Evolutionary conservation across 768 basidiomycete genomes (phyloP).

Genomic region (Albatrellus ellisii): DNA sequence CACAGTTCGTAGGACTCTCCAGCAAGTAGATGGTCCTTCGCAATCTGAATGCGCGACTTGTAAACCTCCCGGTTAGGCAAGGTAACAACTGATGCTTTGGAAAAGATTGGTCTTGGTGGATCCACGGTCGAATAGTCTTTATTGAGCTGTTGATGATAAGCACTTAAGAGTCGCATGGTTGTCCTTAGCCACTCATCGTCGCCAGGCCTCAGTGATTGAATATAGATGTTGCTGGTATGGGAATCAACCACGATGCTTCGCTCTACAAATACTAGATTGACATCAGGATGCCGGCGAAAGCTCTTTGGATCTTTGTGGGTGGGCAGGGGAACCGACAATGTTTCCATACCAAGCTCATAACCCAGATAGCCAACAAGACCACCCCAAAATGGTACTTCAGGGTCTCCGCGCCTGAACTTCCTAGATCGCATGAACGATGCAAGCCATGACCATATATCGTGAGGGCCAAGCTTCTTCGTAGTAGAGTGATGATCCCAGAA

Average conservation of each 20-base stretch:
- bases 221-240: slow-evolving; percentile 31
- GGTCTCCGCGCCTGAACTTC: slow-evolving; percentile 32
- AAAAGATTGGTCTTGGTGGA: slow-evolving; percentile 3
- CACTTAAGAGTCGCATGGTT: slow-evolving; percentile 24
- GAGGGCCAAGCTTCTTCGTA: slow-evolving; percentile 31
- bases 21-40: slow-evolving; percentile 61
- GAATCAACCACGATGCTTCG: slow-evolving; percentile 63
- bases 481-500: slow-evolving; percentile 22
- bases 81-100: slow-evolving; percentile 22
- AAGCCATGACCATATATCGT: slow-evolving; percentile 66
- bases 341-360: slow-evolving; percentile 63
- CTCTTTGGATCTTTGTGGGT: slow-evolving; percentile 15
- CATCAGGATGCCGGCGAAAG: slow-evolving; percentile 41
- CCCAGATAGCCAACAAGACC: slow-evolving; percentile 68
- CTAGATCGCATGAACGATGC: slow-evolving; percentile 49
- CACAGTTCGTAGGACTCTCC: slow-evolving; percentile 94
- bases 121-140: not conserved
- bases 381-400: slow-evolving; percentile 69
- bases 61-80: slow-evolving; percentile 51
- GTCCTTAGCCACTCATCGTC: slow-evolving; percentile 51
- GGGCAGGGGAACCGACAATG: slow-evolving; percentile 33
- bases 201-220: slow-evolving; percentile 50
- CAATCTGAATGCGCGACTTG: slow-evolving; percentile 50
- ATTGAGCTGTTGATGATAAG: slow-evolving; percentile 6
- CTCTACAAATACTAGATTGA: slow-evolving; percentile 67